A percentile compares a stretch with the other conserved stretches of the same genome.
Conservation (phyloP, 495 filamentous ascomycete genomes). For the Cudoniella acicularis region DNA sequence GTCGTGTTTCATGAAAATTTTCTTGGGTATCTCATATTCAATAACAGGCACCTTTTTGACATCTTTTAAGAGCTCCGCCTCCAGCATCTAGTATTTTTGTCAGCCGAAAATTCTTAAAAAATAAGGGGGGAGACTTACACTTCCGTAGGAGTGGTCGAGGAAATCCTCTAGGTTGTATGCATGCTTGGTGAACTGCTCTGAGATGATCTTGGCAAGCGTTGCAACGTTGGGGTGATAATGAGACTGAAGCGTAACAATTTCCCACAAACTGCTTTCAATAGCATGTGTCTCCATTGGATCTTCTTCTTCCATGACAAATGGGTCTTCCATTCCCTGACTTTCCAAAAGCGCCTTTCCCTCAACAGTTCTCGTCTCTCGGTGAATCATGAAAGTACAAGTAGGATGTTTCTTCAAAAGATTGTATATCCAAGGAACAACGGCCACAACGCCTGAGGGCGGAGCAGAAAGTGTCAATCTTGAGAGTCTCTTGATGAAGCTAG, state of each 20-base stretch:
- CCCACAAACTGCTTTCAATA: slow-evolving; percentile 93
- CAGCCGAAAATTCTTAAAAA: neutral
- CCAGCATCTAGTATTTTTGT: slow-evolving; percentile 56
- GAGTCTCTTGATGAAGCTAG: slow-evolving; percentile 92
- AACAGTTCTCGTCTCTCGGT: slow-evolving; percentile 62
- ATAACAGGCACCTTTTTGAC: slow-evolving; percentile 83
- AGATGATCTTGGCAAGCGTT: slow-evolving; percentile 87
- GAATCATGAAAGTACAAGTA: slow-evolving; percentile 90
- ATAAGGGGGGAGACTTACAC: slow-evolving; percentile 51
- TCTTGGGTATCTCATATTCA: slow-evolving; percentile 91
- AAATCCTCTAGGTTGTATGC: slow-evolving; percentile 93
- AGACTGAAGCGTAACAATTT: slow-evolving; percentile 80
- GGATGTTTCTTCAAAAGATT: slow-evolving; percentile 91
- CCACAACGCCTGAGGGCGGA: slow-evolving; percentile 83
- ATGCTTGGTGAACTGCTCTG: slow-evolving; percentile 96
- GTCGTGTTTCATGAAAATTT: slow-evolving; percentile 65
- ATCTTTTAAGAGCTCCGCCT: slow-evolving; percentile 75
- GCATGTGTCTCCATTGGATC: slow-evolving; percentile 85
- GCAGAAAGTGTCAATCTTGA: slow-evolving; percentile 77
- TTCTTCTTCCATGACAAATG: slow-evolving; percentile 67
- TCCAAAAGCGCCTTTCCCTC: slow-evolving; percentile 54
- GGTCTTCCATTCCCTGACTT: slow-evolving; percentile 69
- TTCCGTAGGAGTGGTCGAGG: slow-evolving; percentile 88
- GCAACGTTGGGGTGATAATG: slow-evolving; percentile 98
- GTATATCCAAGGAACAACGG: slow-evolving; percentile 88